Conservation (phyloP, 305 asterid genomes). For the Stenogyne calaminthoides region DNA sequence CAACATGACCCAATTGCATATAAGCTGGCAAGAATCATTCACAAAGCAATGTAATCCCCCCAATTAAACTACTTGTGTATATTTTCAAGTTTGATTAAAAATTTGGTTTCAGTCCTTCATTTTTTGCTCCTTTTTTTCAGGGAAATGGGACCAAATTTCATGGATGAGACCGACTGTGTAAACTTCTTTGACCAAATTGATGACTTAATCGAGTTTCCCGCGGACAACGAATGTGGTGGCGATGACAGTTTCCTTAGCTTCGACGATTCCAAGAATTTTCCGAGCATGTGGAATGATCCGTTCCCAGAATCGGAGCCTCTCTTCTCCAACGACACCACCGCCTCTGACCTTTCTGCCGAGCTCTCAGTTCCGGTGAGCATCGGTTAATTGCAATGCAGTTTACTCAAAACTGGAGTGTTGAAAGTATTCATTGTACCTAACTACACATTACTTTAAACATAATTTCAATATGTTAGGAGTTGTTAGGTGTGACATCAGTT, state of each 20-base stretch:
- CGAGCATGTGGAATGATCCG: conserved; percentile 69
- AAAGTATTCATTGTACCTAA: background rate
- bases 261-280: conserved; percentile 50
- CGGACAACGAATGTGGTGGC: conserved; percentile 53
- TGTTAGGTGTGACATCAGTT: conserved; percentile 21
- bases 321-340: conserved; percentile 42
- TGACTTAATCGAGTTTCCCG: conserved; percentile 80
- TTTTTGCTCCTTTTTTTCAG: conserved; percentile 17
- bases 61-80: background rate
- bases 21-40: conserved; percentile 40
- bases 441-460: background rate
- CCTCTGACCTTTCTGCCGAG: conserved; percentile 67
- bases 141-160: conserved; percentile 53
- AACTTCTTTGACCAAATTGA: conserved; percentile 89
- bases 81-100: background rate
- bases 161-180: conserved; percentile 73
- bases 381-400: background rate
- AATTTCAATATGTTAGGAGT: conserved; percentile 8
- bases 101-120: background rate
- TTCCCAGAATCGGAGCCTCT: conserved; percentile 55
- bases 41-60: conserved; percentile 20
- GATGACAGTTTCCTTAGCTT: conserved; percentile 39
- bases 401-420: background rate
- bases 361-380: conserved; percentile 81
- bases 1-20: conserved; percentile 28